A percentile compares a stretch with the other conserved stretches of the same genome.
Conservation (phyloP, 495 filamentous ascomycete genomes). For the Hypoxylon intermedium region DNA sequence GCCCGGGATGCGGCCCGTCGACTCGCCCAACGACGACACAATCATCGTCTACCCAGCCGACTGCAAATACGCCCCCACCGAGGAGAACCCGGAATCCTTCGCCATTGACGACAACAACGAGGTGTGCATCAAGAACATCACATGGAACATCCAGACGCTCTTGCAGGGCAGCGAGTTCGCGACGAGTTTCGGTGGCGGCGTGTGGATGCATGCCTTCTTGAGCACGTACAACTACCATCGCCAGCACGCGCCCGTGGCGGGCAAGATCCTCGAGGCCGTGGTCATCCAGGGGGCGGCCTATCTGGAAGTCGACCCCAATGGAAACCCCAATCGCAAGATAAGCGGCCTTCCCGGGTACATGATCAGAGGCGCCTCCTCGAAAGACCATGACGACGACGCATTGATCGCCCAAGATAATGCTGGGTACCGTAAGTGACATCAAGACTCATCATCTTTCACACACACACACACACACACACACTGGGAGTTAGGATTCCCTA, state of each 20-base stretch:
- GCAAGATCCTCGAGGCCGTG: slow-evolving; percentile 44
- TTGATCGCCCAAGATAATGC: slow-evolving; percentile 39
- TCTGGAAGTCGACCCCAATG: slow-evolving; percentile 31
- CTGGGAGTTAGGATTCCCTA: too few relatives aligned
- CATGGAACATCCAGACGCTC: slow-evolving; percentile 51
- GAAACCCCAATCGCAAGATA: slow-evolving; percentile 3
- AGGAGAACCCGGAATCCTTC: slow-evolving; percentile 24
- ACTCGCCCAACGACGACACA: slow-evolving; percentile 42
- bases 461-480: too few relatives aligned
- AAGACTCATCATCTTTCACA: neutral
- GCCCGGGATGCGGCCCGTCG: slow-evolving; percentile 47
- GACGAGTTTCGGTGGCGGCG: slow-evolving; percentile 46
- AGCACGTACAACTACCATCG: slow-evolving; percentile 58
- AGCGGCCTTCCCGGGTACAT: too few relatives aligned
- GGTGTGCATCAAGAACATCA: slow-evolving; percentile 52
- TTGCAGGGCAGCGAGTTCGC: slow-evolving; percentile 44
- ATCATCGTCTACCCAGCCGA: slow-evolving; percentile 53
- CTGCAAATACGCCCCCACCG: slow-evolving; percentile 33
- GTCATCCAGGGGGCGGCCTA: slow-evolving; percentile 41
- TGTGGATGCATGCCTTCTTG: slow-evolving; percentile 52
- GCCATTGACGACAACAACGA: slow-evolving; percentile 45
- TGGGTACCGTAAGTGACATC: slow-evolving; percentile 38
- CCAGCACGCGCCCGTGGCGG: slow-evolving; percentile 55
- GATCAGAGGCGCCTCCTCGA: too few relatives aligned
- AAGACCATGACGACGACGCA: neutral